Base-by-base conservation (phyloP, 2,329 filamentous ascomycete species). In the Kalmusia sp. region DNA sequence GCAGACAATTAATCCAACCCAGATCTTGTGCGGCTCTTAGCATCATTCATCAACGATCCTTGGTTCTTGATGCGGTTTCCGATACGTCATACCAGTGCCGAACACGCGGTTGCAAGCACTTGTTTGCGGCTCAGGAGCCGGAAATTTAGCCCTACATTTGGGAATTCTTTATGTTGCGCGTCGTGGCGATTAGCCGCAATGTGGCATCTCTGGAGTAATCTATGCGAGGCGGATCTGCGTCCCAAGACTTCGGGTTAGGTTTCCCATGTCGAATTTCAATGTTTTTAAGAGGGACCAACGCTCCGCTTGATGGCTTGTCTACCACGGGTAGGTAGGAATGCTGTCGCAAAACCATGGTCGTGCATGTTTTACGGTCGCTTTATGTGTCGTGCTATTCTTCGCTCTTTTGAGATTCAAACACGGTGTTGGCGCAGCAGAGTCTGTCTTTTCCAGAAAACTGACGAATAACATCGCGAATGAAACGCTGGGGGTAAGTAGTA, bases 401-500 rank as follows among this genome's bases (percentile, higher is more conserved):
- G 61, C 6, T n/a, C 15, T 67, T 21, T 19, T 61, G 28, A 54
- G 41, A 21, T 27, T 51, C 31, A 38, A 41, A 30, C 15, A 48
- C 15, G n/a, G 22, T 8, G 21, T 39, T 35, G n/a, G 19, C 28
- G 15, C 28, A 30, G 21, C 33, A 8, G 39, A 21, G 3, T n/a
- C n/a, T n/a, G 24, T 17, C 11, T 51, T 51, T 37, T 45, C 44
- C 5, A 25, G 40, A 14, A 48, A 45, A 11, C 25, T 34, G 6
- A 28, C 17, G 6, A 28, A 46, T 38, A 53, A 34, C 15, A 63
- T 64, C 17, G 49, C 27, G 14, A 64, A 67, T 28, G 49, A 52
- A n/a, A 67, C 64, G 5, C 38, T 67, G 22, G 63, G 63, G 37
- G 64, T 67, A 52, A 44, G 62, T 55, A 15, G 9, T 19, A 22